Base-by-base conservation (phyloP, 1,284 basidiomycete species). In the Irpex sp. region DNA sequence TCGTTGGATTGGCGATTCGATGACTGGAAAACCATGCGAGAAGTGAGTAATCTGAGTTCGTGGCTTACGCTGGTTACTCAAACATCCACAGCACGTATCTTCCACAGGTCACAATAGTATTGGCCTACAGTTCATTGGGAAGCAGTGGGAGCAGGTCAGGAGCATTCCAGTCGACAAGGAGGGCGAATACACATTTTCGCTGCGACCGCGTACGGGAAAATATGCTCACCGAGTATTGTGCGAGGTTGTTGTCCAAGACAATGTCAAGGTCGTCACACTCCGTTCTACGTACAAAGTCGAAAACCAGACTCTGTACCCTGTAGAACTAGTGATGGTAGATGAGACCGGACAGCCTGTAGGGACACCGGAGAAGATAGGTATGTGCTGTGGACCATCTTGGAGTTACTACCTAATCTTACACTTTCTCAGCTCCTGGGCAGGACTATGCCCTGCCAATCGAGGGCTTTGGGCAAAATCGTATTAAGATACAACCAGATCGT, bases 1-100 rank as follows among this genome's bases (percentile, higher is more conserved):
- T 88, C 85, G 1, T 81, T 94, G 13, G 97, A 98, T 58, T 99
- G 97, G 97, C 83, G 95, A 62, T 99, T 99, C 71, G 95, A 98
- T 72, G 97, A 99, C 71, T 97, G 95, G 91, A 92, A 92, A 75
- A 89, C 90, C 6, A 91, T 94, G 79, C 89, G 97, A 73, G 97
- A 99, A 80, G 94, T 94, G 71, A 66, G 79, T 67, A 8, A 39
- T 33, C 47, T 33, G n/a, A 50, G 36, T 9, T 1, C 50, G 26
- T 51, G 53, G 37, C 26, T 54, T 66, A 55, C 19, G 4, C 7
- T 26, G n/a, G 4, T 17, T 46, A 31, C 57, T 55, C 13, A 57
- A 8, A 50, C 49, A 3, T 26, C 6, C 2, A 5, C 68, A 96
- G 93, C 93, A 96, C 67, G 87, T 95, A 33, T 85, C 89, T 0